phyloP scores from a whole-genome alignment of 2,329 filamentous ascomycete genomes.

The Phoma sp. region DNA sequence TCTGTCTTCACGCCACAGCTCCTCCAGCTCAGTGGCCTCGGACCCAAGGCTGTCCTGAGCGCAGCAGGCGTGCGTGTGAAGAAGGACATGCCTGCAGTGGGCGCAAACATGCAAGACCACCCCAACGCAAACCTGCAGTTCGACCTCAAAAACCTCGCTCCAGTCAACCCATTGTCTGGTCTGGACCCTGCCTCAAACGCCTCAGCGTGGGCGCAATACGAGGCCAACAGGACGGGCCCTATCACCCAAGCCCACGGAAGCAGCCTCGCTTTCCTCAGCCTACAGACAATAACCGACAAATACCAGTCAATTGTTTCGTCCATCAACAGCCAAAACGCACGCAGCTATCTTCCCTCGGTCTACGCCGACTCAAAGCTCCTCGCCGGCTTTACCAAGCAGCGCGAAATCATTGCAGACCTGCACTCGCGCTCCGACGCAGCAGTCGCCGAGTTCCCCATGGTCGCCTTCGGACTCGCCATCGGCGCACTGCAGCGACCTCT shows the following conservation, averaged over 20 bases:
- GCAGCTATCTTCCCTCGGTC: conserved; percentile 24
- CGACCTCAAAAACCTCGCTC: conserved; percentile 29
- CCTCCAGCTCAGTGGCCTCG: conserved; percentile 46
- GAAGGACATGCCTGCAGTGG: conserved; percentile 37
- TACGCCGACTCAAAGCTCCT: conserved; percentile 27
- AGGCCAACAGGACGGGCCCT: conserved; percentile 34
- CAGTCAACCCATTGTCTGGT: conserved; percentile 28
- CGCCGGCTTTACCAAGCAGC: conserved; percentile 31
- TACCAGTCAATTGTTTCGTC: conserved; percentile 24
- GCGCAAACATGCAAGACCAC: conserved; percentile 45
- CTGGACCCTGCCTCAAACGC: conserved; percentile 35
- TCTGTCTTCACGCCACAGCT: conserved; percentile 63
- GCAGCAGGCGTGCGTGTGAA: conserved; percentile 35
- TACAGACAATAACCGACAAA: conserved; percentile 26
- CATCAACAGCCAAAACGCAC: conserved; percentile 26
- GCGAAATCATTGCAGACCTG: conserved; percentile 32
- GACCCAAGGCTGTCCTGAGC: conserved; percentile 29
- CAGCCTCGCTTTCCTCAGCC: conserved; percentile 29
- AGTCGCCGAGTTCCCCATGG: conserved; percentile 42
- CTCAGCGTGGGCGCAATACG: conserved; percentile 36
- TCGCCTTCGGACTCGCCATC: conserved; percentile 31
- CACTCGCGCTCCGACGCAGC: conserved; percentile 34
- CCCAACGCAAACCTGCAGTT: conserved; percentile 29
- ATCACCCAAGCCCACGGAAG: conserved; percentile 34
- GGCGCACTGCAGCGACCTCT: conserved; percentile 31